Percentiles rank a stretch among this genome's conserved stretches.
These are phyloP conservation scores for Cyberlindnera saturnus DNA, from an alignment of 805 yeast genomes.

Conservation along the genomic window DNA sequence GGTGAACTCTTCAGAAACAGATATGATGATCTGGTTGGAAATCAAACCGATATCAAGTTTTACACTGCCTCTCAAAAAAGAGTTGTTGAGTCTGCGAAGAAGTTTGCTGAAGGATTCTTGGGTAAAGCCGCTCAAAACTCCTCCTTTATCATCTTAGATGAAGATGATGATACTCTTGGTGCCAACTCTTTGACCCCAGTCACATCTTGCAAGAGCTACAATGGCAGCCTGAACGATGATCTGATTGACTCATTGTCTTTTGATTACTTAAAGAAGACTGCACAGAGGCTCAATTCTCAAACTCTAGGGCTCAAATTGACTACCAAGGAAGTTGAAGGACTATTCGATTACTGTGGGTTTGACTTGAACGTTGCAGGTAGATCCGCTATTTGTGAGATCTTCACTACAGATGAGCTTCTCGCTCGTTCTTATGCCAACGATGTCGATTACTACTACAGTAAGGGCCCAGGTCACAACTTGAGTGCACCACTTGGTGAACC, in stretches of 20 bases:
- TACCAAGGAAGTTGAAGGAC: conserved; percentile 31
- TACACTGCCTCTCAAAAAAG: conserved; percentile 52
- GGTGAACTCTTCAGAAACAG: conserved; percentile 44
- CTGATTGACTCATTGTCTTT: conserved; percentile 24
- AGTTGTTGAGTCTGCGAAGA: conserved; percentile 46
- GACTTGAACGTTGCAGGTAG: conserved; percentile 43
- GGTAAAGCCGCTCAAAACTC: conserved; percentile 33
- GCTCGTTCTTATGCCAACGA: conserved; percentile 37
- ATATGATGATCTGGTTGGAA: conserved; percentile 38
- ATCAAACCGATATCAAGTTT: conserved; percentile 34
- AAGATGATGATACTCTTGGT: conserved; percentile 38
- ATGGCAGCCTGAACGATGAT: conserved; percentile 25
- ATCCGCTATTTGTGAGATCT: conserved; percentile 26
- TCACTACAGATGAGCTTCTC: conserved; percentile 44
- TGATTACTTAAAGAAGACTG: conserved; percentile 18
- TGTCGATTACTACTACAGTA: conserved; percentile 37
- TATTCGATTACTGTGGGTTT: conserved; percentile 43
- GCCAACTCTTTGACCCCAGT: conserved; percentile 54
- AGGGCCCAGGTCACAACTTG: conserved; percentile 41
- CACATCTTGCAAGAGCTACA: conserved; percentile 34
- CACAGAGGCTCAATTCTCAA: conserved; percentile 7
- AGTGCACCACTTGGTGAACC: conserved; percentile 36
- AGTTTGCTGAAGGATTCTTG: conserved; percentile 53
- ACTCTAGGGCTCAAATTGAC: conserved; percentile 37
- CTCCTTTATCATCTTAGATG: conserved; percentile 38